Evolutionary conservation across 2,329 filamentous ascomycete species (phyloP), one percentile per base, ranked within the genome.

Genomic region (Furcasterigmium sp.): DNA sequence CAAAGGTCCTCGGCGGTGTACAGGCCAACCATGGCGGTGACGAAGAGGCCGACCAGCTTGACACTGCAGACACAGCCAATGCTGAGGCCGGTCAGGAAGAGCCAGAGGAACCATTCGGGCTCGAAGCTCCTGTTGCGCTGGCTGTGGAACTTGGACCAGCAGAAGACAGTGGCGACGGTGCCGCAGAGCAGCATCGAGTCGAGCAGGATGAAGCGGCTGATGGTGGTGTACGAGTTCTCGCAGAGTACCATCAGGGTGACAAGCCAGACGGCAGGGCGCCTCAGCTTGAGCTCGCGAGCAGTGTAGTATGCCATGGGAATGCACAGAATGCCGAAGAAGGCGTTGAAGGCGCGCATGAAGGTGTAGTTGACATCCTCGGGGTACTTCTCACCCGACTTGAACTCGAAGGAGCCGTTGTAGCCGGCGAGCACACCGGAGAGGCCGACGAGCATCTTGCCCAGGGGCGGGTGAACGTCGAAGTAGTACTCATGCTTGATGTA

Each of bases 401-500:
- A 98, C 62, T 98, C 93, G 68, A 98, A 98, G 4, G 91, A 94
- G 46, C 93, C 93, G 72, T 98, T 98, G 75, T 98, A 98, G 53
- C 91, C 91, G 53, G 91, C 94, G 48, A 98, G 77, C 61, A 94
- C 95, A 61, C 93, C 93, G 7, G 93, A 97, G 41, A 98, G 78
- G 50, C 93, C 93, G 55, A 98, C 91, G 44, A 98, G 82, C 82
- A 98, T 97, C 75, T 98, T 98, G 62, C 93, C 93, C 48, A 98
- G 82, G 43, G 93, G 93, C 52, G 93, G 93, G 67, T 95, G 88
- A 46, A 94, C 86, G 41, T 56, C 55, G 50, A 98, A 98, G 78
- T 98, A 98, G 75, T 97, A 96, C 68, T 98, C 93, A 65, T 91
- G 88, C 68, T 98, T 96, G 62, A 98, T 84, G 67, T 98, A 98